These are phyloP conservation scores for Ganoderma multipileum DNA, from an alignment of 1,284 basidiomycete species.

Conservation along the genomic window DNA sequence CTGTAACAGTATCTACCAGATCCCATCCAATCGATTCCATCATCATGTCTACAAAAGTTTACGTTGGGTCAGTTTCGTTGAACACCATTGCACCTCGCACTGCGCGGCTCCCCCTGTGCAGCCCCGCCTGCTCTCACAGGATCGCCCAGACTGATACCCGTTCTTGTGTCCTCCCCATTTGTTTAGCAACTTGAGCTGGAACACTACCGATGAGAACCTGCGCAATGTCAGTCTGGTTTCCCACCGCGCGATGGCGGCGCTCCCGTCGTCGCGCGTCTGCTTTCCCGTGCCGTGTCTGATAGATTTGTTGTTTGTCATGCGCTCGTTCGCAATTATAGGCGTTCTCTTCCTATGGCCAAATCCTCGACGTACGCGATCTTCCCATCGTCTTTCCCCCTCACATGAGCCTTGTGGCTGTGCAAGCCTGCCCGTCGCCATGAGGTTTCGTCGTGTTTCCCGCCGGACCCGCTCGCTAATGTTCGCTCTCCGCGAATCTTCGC, in stretches of 20 bases:
- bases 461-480: slow-evolving; percentile 25
- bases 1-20: slow-evolving; percentile 54
- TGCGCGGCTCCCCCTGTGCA: slow-evolving; percentile 23
- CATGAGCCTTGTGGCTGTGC: slow-evolving; percentile 30
- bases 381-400: slow-evolving; percentile 9
- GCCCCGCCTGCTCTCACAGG: slow-evolving; percentile 17
- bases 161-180: slow-evolving; percentile 25
- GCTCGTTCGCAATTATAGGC: slow-evolving; percentile 57
- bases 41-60: slow-evolving; percentile 78
- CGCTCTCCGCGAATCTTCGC: slow-evolving; percentile 20
- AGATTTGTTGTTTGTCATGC: slow-evolving; percentile 31
- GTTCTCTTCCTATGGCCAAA: slow-evolving; percentile 70
- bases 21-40: slow-evolving; percentile 37
- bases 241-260: slow-evolving; percentile 40
- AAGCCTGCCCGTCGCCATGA: slow-evolving; percentile 13
- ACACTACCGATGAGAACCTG: slow-evolving; percentile 91
- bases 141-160: slow-evolving; percentile 42
- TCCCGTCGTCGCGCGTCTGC: slow-evolving; percentile 42
- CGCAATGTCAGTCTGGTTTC: slow-evolving; percentile 77
- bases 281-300: slow-evolving; percentile 41
- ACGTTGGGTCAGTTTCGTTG: slow-evolving; percentile 79
- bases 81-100: slow-evolving; percentile 18
- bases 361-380: slow-evolving; percentile 77
- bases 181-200: slow-evolving; percentile 91
- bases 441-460: slow-evolving; percentile 7